Base-by-base conservation (phyloP, 2,329 filamentous ascomycete genomes). In the Ophiocordyceps camponoti-saundersi region DNA sequence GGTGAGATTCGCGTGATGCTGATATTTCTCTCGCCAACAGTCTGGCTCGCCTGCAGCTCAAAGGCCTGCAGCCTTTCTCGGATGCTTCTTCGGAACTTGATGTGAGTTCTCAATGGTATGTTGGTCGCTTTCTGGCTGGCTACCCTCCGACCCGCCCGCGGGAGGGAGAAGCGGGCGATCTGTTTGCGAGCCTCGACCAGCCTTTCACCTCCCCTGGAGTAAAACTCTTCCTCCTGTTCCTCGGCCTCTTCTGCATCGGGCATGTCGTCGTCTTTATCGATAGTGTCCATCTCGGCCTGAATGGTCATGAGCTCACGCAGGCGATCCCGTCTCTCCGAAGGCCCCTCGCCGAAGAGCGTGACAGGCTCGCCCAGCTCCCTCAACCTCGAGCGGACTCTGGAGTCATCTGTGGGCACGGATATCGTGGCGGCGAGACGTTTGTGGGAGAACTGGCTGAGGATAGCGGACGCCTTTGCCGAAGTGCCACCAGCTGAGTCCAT, bases 1-100 rank as follows among this genome's bases (percentile, higher is more conserved):
- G 92, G 92, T 8, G 90, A 81, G 65, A 98, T 89, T 48, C 92
- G 79, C 44, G 87, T 86, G 65, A 96, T 90, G 63, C 88, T 90
- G 47, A 98, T 79, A 20, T 94, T 85, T 39, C 92, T 75, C 53
- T 96, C 89, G 45, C 87, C 88, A 0, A 88, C 87, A 49, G 87
- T 90, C 64, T 98, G 92, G 59, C 86, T 93, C 18, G 87, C 93
- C 59, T 92, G 92, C 16, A 98, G 73, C 58, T 96, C 90, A 53
- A 95, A 94, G 1, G 73, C 82, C 53, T 82, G 73, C 29, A 98
- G 64, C 48, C 78, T 77, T 54, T 93, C 85, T 65, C 94, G 95
- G 61, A 96, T 74, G 23, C 79, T 78, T 61, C 94, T 95, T 48
- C 92, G 80, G 60, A 94, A 88, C 57, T 90, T 92, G 60, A 95